phyloP scores from a whole-genome alignment of 2,329 filamentous ascomycete species.

The Claviceps fusiformis region DNA sequence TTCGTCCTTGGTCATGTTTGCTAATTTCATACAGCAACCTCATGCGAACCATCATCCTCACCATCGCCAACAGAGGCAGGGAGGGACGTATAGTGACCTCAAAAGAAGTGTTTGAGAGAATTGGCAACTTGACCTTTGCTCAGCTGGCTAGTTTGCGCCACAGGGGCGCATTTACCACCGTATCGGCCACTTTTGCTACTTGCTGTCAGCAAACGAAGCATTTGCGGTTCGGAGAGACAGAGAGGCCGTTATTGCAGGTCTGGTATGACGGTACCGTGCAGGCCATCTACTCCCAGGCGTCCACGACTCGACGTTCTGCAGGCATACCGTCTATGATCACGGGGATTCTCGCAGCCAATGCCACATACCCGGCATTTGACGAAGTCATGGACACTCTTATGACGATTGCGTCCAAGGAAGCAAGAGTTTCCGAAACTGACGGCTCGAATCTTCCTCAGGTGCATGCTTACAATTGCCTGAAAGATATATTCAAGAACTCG shows the following conservation, averaged over 20 bases:
- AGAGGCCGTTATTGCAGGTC: conserved; percentile 36
- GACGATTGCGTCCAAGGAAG: conserved; percentile 40
- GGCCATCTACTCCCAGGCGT: conserved; percentile 62
- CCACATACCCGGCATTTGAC: conserved; percentile 45
- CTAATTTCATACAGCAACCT: conserved; percentile 43
- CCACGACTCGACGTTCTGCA: conserved; percentile 79
- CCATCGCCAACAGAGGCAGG: conserved; percentile 33
- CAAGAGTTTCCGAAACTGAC: conserved; percentile 41
- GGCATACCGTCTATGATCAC: conserved; percentile 80
- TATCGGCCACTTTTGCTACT: conserved; percentile 71
- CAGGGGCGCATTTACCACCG: conserved; percentile 84
- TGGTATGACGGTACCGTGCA: conserved; percentile 65
- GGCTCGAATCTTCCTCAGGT: conserved; percentile 71
- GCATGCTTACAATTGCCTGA: conserved; percentile 86
- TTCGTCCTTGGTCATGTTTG: not conserved
- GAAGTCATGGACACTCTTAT: conserved; percentile 51
- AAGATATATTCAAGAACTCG: conserved; percentile 80
- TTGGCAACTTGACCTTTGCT: conserved; percentile 65
- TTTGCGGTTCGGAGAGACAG: conserved; percentile 17
- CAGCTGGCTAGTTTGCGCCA: conserved; percentile 77
- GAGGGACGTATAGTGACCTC: conserved; percentile 33
- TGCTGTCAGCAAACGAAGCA: conserved; percentile 58
- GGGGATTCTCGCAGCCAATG: conserved; percentile 60
- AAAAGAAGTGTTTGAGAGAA: conserved; percentile 42
- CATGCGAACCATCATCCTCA: conserved; percentile 47